phyloP scores from a whole-genome alignment of 169 alveolate genomes.

The Cryptosporidium tyzzeri region DNA sequence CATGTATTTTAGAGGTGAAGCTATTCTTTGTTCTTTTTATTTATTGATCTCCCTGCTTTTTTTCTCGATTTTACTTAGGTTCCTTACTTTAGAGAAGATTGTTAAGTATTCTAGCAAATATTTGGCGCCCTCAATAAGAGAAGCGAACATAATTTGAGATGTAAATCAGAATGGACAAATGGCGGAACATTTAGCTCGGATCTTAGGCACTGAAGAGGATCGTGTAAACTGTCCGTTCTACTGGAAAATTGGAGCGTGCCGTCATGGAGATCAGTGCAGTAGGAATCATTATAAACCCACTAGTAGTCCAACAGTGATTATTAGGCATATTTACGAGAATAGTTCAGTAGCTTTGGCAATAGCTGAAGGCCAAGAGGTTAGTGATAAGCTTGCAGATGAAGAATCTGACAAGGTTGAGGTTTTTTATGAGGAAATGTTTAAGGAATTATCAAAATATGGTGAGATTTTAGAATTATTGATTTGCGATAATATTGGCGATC shows the following conservation, averaged over 20 bases:
- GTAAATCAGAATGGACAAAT: conserved; percentile 78
- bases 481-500: conserved; percentile 99
- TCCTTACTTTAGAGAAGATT: too few species aligned
- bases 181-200: conserved; percentile 99
- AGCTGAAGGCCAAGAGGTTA: conserved; percentile 95
- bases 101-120: neutral
- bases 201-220: conserved; percentile 99
- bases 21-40: too few species aligned
- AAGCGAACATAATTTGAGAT: neutral
- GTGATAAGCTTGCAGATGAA: conserved; percentile 95
- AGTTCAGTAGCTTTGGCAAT: conserved; percentile 99
- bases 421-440: conserved; percentile 97
- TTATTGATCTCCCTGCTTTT: too few species aligned
- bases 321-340: conserved; percentile 97
- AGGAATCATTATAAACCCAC: conserved; percentile 98
- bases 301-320: conserved; percentile 95
- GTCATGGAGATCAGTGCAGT: conserved; percentile 99
- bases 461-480: conserved; percentile 98
- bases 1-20: neutral
- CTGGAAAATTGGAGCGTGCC: conserved; percentile 99
- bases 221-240: conserved; percentile 99
- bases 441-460: conserved; percentile 97
- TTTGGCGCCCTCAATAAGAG: neutral
- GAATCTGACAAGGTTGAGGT: conserved; percentile 98
- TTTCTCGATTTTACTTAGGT: too few species aligned